A percentile compares a stretch with the other conserved stretches of the same genome.
These are phyloP conservation scores for Gentiana dahurica DNA, from an alignment of 257 asterid genomes.

Conservation along the genomic window DNA sequence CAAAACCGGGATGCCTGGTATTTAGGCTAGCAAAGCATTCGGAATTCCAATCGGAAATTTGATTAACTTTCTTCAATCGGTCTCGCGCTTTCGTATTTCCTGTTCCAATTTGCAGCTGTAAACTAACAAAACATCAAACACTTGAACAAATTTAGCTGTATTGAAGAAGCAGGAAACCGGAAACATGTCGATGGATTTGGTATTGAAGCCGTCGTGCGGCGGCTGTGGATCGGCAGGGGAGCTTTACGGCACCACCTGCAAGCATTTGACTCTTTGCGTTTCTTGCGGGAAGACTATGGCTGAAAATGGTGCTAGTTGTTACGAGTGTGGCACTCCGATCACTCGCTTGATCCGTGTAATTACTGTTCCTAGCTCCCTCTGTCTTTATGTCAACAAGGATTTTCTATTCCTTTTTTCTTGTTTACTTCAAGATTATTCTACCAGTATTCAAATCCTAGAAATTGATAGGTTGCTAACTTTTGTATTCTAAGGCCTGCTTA, in stretches of 20 bases:
- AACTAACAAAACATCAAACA: no score
- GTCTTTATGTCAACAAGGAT: neutral
- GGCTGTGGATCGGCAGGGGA: conserved; percentile 78
- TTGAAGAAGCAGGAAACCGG: neutral
- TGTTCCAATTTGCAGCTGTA: no score
- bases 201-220: conserved; percentile 70
- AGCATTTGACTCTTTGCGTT: conserved; percentile 78
- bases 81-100: no score
- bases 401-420: neutral
- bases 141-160: no score
- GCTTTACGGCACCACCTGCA: conserved; percentile 83
- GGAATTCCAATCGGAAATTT: no score
- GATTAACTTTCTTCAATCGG: no score
- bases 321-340: conserved; percentile 71
- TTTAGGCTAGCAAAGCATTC: no score
- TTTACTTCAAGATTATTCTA: no score
- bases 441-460: no score
- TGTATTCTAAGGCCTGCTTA: no score
- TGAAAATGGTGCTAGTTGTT: conserved; percentile 53
- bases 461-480: no score
- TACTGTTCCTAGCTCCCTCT: neutral
- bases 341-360: conserved; percentile 60
- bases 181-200: conserved; percentile 59
- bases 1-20: no score
- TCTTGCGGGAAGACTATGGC: conserved; percentile 86